phyloP scores from a whole-genome alignment of 2,329 filamentous ascomycete species.

The Talaromyces sp. region DNA sequence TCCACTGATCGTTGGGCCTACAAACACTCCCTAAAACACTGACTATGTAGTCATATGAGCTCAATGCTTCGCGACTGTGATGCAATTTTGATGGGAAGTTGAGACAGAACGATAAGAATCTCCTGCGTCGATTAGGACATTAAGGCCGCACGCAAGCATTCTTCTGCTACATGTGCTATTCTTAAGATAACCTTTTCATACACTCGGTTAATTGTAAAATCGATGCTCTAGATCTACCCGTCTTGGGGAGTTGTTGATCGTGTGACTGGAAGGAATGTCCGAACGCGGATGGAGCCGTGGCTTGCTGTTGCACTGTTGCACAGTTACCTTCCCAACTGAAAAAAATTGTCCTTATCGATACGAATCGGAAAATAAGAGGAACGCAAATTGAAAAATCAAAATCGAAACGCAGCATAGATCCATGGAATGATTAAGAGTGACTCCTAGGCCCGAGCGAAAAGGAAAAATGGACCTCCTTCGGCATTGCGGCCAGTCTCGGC shows the following conservation, averaged over 20 bases:
- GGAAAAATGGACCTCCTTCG: neutral
- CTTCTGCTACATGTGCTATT: neutral
- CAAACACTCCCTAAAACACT: neutral
- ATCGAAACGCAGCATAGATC: neutral
- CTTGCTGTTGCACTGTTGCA: neutral
- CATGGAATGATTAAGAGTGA: neutral
- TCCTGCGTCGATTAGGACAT: neutral
- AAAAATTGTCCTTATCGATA: neutral
- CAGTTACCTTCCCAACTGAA: neutral
- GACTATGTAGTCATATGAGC: no score
- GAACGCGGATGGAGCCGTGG: slow-evolving; percentile 1
- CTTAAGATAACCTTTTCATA: neutral
- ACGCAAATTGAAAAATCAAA: neutral
- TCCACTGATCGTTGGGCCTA: neutral
- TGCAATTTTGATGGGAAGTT: neutral
- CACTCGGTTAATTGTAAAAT: neutral
- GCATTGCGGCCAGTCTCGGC: neutral
- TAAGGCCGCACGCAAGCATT: slow-evolving; percentile 4
- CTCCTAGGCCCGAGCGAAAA: neutral
- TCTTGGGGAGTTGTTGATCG: slow-evolving; percentile 12
- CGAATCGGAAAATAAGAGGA: slow-evolving; percentile 3
- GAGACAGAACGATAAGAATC: neutral
- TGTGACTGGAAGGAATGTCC: slow-evolving; percentile 14
- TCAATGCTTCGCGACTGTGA: neutral
- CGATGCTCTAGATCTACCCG: neutral